A percentile compares a stretch with the other conserved stretches of the same genome.
phyloP scores from a whole-genome alignment of 129 eudicot genomes.

The Mikania micrantha region DNA sequence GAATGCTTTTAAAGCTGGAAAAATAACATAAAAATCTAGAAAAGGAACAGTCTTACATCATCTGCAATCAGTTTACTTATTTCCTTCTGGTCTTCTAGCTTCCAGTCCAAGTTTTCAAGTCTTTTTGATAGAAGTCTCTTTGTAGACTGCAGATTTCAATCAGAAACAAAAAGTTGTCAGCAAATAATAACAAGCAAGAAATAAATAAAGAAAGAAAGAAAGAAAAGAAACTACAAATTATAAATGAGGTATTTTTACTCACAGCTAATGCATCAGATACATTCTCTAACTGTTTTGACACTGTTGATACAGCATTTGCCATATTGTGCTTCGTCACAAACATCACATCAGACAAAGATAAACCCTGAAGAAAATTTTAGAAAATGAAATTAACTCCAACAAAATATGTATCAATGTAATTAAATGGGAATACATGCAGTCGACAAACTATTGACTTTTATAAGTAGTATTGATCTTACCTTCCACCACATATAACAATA shows the following conservation, averaged over 20 bases:
- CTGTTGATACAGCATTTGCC: conserved; percentile 86
- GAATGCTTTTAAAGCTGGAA: neutral
- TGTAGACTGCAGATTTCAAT: conserved; percentile 48
- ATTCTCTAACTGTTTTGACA: conserved; percentile 80
- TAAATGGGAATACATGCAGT: neutral
- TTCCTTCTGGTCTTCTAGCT: conserved; percentile 78
- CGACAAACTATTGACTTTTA: neutral
- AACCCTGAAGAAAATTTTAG: conserved; percentile 40
- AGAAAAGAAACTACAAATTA: neutral
- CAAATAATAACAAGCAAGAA: conserved; percentile 10
- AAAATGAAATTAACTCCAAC: neutral
- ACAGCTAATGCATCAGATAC: conserved; percentile 78
- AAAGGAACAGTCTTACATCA: conserved; percentile 44
- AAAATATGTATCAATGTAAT: neutral
- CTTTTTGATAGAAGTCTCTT: conserved; percentile 70
- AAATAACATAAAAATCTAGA: neutral
- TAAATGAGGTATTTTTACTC: conserved; percentile 20
- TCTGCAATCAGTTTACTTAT: conserved; percentile 50
- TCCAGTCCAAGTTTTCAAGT: conserved; percentile 87
- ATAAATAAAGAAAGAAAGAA: neutral
- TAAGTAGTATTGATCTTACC: conserved; percentile 29
- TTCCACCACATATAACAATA: conserved; percentile 98
- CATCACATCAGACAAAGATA: conserved; percentile 86
- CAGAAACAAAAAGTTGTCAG: neutral
- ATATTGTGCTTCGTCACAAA: conserved; percentile 85